Base-by-base conservation (phyloP, 2,329 filamentous ascomycete species). In the Fusarium continuum region DNA sequence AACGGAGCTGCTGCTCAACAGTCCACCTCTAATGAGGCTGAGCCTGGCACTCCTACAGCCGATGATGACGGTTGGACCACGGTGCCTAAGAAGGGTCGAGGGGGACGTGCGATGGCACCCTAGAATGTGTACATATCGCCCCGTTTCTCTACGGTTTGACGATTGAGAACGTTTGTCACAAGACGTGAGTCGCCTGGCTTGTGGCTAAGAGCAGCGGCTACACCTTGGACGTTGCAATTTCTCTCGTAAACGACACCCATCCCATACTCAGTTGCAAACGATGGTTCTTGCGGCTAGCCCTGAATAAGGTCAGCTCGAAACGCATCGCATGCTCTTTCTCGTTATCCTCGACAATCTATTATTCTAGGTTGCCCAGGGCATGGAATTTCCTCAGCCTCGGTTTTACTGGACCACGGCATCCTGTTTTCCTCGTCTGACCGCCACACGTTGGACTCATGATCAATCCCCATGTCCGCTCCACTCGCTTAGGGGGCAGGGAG, bases 31-130 rank as follows among this genome's bases (percentile, higher is more conserved):
- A 70, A 65, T 25, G 74, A 67, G 31, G 74, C 65, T 25, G 74
- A 70, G 31, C 73, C 67, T 31, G 67, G 77, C 29, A 76, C 78
- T 45, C 75, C 78, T 32, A 74, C 79, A 44, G 83, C 85, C 40
- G 85, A 86, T 31, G 86, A 72, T 4, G 70, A 89, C 72, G 87
- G 87, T 65, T 89, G 87, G 87, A 87, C 85, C 62, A 89, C 84
- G 22, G 87, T 76, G 56, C 69, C 74, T 26, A 74, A 77, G 67
- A 77, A 77, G 72, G 74, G 75, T 47, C 75, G 75, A 46, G 70
- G 68, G 66, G 76, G 75, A 63, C 75, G 76, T 45, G 69, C 46
- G 58, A 58, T 63, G 43, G 68, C 53, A 65, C 67, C 70, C 49
- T 70, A 71, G 67, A 72, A 68, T 55, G 70, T 75, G 72, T 76